Conservation (phyloP, 2,329 filamentous ascomycete species). For the Claviceps purpurea region DNA sequence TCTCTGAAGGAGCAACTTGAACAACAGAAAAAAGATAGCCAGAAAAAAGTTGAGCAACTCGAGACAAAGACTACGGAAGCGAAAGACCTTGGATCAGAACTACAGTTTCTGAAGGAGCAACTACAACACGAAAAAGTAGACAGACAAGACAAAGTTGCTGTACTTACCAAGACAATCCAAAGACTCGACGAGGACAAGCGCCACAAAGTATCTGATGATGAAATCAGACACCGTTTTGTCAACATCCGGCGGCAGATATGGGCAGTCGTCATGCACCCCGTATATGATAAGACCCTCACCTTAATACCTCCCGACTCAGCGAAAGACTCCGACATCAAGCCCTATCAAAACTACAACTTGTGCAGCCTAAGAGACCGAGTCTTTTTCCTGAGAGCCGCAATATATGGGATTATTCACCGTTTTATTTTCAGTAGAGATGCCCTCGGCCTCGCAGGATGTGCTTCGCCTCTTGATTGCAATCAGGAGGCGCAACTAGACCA, state of each 20-base stretch:
- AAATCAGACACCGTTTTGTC: not conserved
- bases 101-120: not conserved
- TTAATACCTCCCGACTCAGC: too few relatives aligned
- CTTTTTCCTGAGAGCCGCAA: too few relatives aligned
- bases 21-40: not conserved
- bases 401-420: too few relatives aligned
- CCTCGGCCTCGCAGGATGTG: not conserved
- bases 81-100: not conserved
- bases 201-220: not conserved
- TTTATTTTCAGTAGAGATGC: not conserved
- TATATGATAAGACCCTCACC: not conserved
- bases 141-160: not conserved
- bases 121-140: not conserved
- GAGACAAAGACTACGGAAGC: not conserved
- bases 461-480: accelerated
- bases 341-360: too few relatives aligned
- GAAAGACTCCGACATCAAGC: too few relatives aligned
- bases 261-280: not conserved
- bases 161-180: not conserved
- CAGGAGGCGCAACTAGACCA: not conserved
- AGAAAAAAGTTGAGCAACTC: not conserved
- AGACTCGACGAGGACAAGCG: not conserved
- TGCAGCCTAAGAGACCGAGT: too few relatives aligned
- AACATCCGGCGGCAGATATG: not conserved
- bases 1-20: not conserved